Base-by-base conservation (phyloP, 768 basidiomycete genomes). In the Termitomyces sp. region DNA sequence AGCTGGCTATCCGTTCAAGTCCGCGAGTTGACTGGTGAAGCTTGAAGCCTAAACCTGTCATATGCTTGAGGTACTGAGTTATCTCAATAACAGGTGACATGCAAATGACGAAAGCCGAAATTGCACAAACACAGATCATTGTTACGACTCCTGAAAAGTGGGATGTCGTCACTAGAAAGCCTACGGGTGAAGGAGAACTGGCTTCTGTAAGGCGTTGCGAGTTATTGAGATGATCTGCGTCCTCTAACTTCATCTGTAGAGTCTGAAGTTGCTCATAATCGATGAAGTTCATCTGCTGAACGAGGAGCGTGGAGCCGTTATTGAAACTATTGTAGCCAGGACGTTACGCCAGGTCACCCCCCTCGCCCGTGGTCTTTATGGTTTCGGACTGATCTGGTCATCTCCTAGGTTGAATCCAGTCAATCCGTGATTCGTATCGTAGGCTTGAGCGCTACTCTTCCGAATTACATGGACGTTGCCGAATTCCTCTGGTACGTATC, bases 61-160 rank as follows among this genome's bases (percentile, higher is more conserved):
- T 27, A 29, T 12, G 18, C 29, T 54, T 9, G 13, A 34, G 22
- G 46, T 36, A 49, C 48, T 41, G n/a, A 75, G 37, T 41, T 24
- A 7, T 44, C 6, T 24, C 26, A 5, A 49, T 39, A 37, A 39
- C 32, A 81, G 81, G 96, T 71, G 97, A 99, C 66, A 98, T 98
- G 95, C 97, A 98, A 70, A 73, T 99, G 69, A 93, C 97, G 16
- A 89, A 90, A 70, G 80, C 85, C 37, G 96, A 98, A 73, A 94
- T 99, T 59, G 88, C 90, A 1, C 86, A 90, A 70, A 98, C 97
- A 10, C 96, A 98, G 67, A 88, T 99, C 46, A 98, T 99, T 58
- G 94, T 99, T 7, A 99, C 97, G 2, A 99, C 97, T 1, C 97
- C 97, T 0, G 97, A 99, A 70, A 99, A 99, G 71, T 99, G 97